phyloP scores from a whole-genome alignment of 139 green algal species.

The Spirogloea muscicola region DNA sequence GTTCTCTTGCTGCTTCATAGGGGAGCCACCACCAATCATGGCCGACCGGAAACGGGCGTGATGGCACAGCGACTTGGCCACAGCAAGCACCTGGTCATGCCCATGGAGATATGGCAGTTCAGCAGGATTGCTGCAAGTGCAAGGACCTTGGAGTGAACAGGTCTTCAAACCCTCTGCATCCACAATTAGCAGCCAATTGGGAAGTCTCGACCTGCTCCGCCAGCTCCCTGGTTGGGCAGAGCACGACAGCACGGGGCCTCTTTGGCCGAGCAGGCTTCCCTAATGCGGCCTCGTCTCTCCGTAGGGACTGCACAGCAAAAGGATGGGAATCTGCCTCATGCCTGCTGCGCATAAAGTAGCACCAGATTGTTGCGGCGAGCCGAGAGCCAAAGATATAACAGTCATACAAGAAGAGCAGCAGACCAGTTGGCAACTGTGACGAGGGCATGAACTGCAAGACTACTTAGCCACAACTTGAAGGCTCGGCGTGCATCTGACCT shows the following conservation, averaged over 20 bases:
- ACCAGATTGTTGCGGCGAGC: no score
- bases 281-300: slow-evolving; percentile 50
- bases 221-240: slow-evolving; percentile 73
- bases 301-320: slow-evolving; percentile 58
- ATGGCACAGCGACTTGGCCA: slow-evolving; percentile 82
- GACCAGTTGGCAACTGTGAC: no score
- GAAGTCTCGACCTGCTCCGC: slow-evolving; percentile 62
- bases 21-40: slow-evolving; percentile 38
- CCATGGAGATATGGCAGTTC: no score
- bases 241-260: slow-evolving; percentile 73
- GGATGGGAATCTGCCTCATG: not conserved
- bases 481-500: slow-evolving; percentile 27
- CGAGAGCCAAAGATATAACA: not conserved
- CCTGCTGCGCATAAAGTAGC: not conserved
- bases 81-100: slow-evolving; percentile 75
- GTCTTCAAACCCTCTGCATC: not conserved
- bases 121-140: no score
- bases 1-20: slow-evolving; percentile 53
- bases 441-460: no score
- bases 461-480: not conserved
- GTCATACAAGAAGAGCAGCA: not conserved
- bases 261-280: slow-evolving; percentile 52
- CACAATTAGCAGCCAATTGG: not conserved
- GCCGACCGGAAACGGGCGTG: slow-evolving; percentile 73
- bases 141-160: no score